Base-by-base conservation (phyloP, 805 yeast species). In the Pichia scutulata region DNA sequence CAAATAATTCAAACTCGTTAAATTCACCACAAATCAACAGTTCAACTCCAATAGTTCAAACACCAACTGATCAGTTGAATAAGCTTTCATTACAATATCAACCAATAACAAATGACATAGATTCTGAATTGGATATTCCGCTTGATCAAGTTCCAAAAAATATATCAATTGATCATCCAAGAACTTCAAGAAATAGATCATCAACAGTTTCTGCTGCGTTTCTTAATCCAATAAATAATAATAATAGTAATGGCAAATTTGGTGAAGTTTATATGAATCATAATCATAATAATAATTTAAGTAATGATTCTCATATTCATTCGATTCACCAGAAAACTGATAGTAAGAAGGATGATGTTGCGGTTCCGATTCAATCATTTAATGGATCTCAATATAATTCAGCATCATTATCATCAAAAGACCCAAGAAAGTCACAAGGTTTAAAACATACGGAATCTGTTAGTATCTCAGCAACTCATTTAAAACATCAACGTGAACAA, bases 361-460 rank as follows among this genome's bases (percentile, higher is more conserved):
- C 37, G 4, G 18, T 19, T 33, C 37, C 37, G n/a, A 33, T 33
- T 33, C 19, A 33, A n/a, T 33, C 37, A 7, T 33, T 33, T 7
- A 33, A 18, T 4, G 37, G 37, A 8, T 33, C 37, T 3, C 37
- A 33, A 33, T 33, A 33, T 22, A 39, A 19, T 18, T 21, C 43
- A 16, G 37, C 37, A 33, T n/a, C 37, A 5, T 33, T 19, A 33
- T 33, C 19, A 33, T 10, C 8, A 16, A 49, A 49, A 44, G 52
- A 49, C 41, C 46, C 46, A 7, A 44, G 43, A 24, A 43, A 44
- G 21, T 33, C 41, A 24, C 47, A 30, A 19, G 47, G 44, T 3
- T 41, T 65, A 30, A 63, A 57, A 42, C 69, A 64, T 52, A 52
- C 67, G 1, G 60, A 60, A 33, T 55, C 67, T 0, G 54, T 55